These are phyloP conservation scores for Phlebiopsis flavidoalba DNA, from an alignment of 768 basidiomycete species.

Conservation along the genomic window DNA sequence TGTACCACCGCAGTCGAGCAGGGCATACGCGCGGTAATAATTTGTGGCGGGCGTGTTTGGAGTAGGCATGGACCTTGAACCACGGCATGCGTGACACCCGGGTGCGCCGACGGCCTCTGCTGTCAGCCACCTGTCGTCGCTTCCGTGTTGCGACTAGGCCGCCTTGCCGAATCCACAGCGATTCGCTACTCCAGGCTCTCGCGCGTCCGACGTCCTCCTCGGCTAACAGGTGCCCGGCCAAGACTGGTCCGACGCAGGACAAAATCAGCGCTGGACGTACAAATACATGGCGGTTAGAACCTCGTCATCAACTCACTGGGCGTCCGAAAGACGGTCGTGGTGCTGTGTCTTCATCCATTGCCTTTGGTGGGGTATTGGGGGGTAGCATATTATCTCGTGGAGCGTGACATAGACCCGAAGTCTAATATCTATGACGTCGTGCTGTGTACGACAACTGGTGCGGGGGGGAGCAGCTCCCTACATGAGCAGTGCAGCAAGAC, in stretches of 20 bases:
- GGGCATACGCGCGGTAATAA: constrained; percentile 67
- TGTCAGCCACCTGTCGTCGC: constrained; percentile 10
- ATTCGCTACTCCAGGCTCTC: constrained; percentile 77
- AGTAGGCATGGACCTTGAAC: constrained; percentile 66
- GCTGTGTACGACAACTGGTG: constrained; percentile 92
- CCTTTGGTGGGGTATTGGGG: too few relatives aligned
- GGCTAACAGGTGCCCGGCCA: constrained; percentile 55
- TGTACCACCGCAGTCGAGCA: constrained; percentile 85
- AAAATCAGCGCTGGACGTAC: constrained; percentile 62
- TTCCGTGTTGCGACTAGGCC: constrained; percentile 9
- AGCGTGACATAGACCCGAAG: constrained; percentile 74
- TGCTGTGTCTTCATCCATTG: constrained; percentile 88
- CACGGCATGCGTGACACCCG: constrained; percentile 85
- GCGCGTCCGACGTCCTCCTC: constrained; percentile 64
- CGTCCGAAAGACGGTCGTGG: constrained; percentile 80
- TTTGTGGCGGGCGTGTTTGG: constrained; percentile 66
- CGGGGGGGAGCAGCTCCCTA: constrained; percentile 68
- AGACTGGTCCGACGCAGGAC: constrained; percentile 59
- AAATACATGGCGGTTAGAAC: constrained; percentile 84
- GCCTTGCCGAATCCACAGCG: constrained; percentile 40
- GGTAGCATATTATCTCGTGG: constrained; percentile 65
- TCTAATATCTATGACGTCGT: constrained; percentile 60
- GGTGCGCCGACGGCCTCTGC: constrained; percentile 33
- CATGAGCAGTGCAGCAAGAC: constrained; percentile 53
- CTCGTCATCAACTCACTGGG: constrained; percentile 90